Base-by-base conservation (phyloP, 257 asterid genomes). In the Nemophila menziesii region DNA sequence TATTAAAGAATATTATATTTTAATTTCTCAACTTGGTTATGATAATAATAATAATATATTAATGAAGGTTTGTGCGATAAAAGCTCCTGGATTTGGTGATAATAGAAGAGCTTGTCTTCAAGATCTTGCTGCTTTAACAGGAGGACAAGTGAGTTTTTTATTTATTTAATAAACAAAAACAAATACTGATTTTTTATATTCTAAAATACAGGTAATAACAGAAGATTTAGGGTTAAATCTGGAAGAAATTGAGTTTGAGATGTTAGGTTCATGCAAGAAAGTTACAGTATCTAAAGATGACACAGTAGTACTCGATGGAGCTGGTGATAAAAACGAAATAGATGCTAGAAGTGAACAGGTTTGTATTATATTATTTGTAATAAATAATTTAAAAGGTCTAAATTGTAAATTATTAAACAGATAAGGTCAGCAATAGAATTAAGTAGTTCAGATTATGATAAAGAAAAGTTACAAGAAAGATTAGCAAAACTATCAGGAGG, bases 51-150 rank as follows among this genome's bases (percentile, higher is more conserved):
- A 20, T 39, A 33, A 11, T 41, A 24, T 48, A 8, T 12, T 16
- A 20, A 3, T 51, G 54, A 23, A 78, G 86, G 86, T 72, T 29
- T 76, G 81, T 20, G 81, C 81, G 46, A 49, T 76, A 45, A 76
- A 76, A 69, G 81, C 86, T 52, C 86, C 78, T 27, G 86, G 81
- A 17, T 76, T 66, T 72, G 86, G 81, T 44, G 86, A 76, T 46
- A 76, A 69, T 52, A 63, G 86, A 43, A 76, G 72, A 54, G 61
- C 78, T 14, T 46, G 36, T 56, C 62, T 76, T 45, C 78, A 72
- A 45, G 86, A 76, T 61, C 62, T 72, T 40, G 81, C 81, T 17
- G 46, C 60, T 48, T 41, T 76, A 40, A 72, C 81, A 12, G 81
- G 86, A 40, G 86, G 86, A 42, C 58, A 76, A 63, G 81, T 76